Evolutionary conservation across 345 rosid genomes (phyloP).

Genomic region (Psidium friedrichsthalianum): DNA sequence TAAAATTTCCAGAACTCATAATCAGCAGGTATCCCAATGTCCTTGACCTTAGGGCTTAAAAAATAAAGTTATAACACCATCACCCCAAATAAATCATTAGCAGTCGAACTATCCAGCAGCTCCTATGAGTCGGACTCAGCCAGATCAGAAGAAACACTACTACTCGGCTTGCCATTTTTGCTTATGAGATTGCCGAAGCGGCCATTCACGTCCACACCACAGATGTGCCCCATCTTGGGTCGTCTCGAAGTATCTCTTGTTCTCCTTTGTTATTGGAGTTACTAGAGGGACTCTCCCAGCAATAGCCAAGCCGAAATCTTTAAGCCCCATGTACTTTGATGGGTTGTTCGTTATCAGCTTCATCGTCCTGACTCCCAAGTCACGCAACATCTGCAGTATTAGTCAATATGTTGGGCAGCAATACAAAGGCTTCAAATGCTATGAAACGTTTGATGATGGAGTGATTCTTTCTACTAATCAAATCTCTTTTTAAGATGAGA

Average conservation of each 20-base stretch:
- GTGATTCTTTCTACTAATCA: background rate
- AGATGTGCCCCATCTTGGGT: constrained; percentile 2
- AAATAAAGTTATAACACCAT: background rate
- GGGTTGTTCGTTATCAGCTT: constrained; percentile 82
- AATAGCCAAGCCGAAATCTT: constrained; percentile 68
- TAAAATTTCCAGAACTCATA: background rate
- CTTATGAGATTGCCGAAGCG: constrained; percentile 7
- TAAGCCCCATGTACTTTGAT: constrained; percentile 29
- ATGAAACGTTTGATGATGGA: background rate
- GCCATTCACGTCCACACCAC: constrained; percentile 1
- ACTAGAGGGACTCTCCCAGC: constrained; percentile 65
- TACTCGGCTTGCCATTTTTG: constrained; percentile 5
- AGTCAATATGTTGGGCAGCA: background rate
- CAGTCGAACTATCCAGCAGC: background rate
- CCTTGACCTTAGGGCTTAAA: background rate
- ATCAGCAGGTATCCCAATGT: background rate
- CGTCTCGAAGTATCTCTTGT: constrained; percentile 67
- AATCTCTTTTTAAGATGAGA: background rate
- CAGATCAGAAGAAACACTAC: background rate
- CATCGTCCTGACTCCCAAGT: constrained; percentile 81
- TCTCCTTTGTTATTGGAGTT: constrained; percentile 58
- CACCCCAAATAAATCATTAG: background rate
- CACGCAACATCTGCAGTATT: constrained; percentile 49
- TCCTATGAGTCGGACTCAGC: background rate
- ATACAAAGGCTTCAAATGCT: background rate